Conservation (phyloP, 352 stramenopile species). For the Pythium periplocum region DNA sequence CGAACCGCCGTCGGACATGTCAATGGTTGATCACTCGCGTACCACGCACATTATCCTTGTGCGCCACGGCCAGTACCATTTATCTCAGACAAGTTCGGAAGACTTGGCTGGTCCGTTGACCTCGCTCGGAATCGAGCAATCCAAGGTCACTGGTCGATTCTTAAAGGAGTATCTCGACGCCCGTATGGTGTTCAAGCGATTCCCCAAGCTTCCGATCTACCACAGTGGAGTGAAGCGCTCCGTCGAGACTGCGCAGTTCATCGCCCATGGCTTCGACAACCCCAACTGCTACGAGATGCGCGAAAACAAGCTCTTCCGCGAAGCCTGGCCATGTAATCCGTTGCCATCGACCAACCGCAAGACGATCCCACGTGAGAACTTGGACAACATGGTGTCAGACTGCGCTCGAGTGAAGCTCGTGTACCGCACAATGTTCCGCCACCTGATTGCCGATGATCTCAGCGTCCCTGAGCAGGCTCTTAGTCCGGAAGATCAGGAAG, state of each 20-base stretch:
- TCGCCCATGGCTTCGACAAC: constrained; percentile 33
- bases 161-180: constrained; percentile 39
- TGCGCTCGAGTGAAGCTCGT: constrained; percentile 54
- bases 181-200: constrained; percentile 49
- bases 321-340: constrained; percentile 62
- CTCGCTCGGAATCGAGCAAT: constrained; percentile 45
- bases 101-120: constrained; percentile 55
- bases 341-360: constrained; percentile 59
- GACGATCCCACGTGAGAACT: constrained; percentile 55
- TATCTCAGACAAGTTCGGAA: constrained; percentile 34
- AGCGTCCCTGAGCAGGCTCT: constrained; percentile 18
- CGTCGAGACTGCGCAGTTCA: constrained; percentile 41
- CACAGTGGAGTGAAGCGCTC: constrained; percentile 52
- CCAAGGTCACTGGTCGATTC: constrained; percentile 39
- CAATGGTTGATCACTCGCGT: constrained; percentile 58
- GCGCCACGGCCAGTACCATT: constrained; percentile 59
- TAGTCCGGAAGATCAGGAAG: constrained; percentile 20
- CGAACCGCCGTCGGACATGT: constrained; percentile 31
- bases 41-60: constrained; percentile 69
- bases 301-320: constrained; percentile 67
- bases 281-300: constrained; percentile 25
- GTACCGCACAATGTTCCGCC: constrained; percentile 64
- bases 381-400: constrained; percentile 73
- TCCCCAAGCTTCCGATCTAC: constrained; percentile 49
- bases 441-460: constrained; percentile 58